phyloP scores from a whole-genome alignment of 192 early-diverging fungal genomes.

The Dissophora ornata region DNA sequence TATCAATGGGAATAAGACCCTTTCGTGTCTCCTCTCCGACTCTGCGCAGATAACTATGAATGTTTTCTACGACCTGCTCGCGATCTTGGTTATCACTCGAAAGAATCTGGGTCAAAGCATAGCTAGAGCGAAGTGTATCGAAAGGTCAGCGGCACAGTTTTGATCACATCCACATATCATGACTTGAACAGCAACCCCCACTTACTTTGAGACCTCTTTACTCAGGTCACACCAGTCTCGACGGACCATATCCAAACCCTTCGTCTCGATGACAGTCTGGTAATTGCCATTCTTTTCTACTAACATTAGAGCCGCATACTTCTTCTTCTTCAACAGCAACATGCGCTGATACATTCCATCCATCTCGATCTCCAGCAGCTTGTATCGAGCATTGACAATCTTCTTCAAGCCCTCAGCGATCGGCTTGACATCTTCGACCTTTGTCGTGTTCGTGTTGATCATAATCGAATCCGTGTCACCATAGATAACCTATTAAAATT shows the following conservation, averaged over 20 bases:
- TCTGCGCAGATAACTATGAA: conserved; percentile 78
- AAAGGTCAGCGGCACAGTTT: conserved; percentile 17
- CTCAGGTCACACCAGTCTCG: conserved; percentile 98
- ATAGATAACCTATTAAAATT: conserved; percentile 84
- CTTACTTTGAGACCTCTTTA: conserved; percentile 85
- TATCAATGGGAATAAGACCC: conserved; percentile 77
- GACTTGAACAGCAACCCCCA: neutral
- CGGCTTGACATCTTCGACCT: conserved; percentile 78
- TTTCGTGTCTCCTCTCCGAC: conserved; percentile 79
- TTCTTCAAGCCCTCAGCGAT: conserved; percentile 86
- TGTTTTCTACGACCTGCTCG: conserved; percentile 79
- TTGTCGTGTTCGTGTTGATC: conserved; percentile 87
- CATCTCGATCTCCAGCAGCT: conserved; percentile 95
- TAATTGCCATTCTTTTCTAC: conserved; percentile 68
- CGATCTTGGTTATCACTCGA: conserved; percentile 59
- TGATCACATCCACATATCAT: conserved; percentile 17
- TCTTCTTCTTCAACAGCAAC: conserved; percentile 97
- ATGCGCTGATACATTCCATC: conserved; percentile 93
- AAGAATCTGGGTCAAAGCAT: conserved; percentile 73
- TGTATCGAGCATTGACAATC: conserved; percentile 91
- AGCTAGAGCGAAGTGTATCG: no score
- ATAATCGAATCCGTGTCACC: conserved; percentile 99
- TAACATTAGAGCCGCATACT: conserved; percentile 91
- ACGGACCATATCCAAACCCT: conserved; percentile 95
- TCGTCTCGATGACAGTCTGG: conserved; percentile 77